Evolutionary conservation across 2,329 filamentous ascomycete species (phyloP), one percentile per base, ranked within the genome.

Genomic region (Colletotrichum lentis): DNA sequence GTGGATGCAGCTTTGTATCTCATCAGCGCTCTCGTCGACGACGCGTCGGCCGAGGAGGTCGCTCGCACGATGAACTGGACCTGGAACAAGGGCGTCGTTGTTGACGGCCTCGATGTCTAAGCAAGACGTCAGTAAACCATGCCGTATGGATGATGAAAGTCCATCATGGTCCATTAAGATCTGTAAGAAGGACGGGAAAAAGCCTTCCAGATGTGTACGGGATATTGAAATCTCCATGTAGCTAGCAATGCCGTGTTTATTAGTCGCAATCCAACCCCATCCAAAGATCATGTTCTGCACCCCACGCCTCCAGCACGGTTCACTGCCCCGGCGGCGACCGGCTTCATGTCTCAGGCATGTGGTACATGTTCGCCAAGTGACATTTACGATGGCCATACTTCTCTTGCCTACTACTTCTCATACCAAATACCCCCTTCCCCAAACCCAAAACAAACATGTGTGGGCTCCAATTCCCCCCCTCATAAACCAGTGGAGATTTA

Each of bases 1-100:
- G 83, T 96, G 63, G 93, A 97, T 83, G 93, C 93, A 63, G 85
- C 90, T 73, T 82, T 96, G 81, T 96, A 97, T 82, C 85, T 97
- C 77, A 90, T 96, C 78, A 91, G 90, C 79, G 92, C 93, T 73
- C 81, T 96, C 78, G 92, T 95, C 57, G 91, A 89, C 69, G 88
- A 93, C 75, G 91, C 92, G 62, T 85, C 89, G 69, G 92, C 93
- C 71, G 86, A 88, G 67, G 91, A 95, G 80, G 89, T 92, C 72
- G 90, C 91, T 75, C 86, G 90, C 71, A 74, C 86, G 72, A 88
- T 96, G 84, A 91, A 95, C 82, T 92, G 94, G 84, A 88, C 86
- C 76, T 97, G 93, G 93, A 87, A 87, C 78, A 95, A 94, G 88
- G 92, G 92, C 73, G 84, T 92, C 77, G 92, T 94, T 73, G 90